Evolutionary conservation across 140 eudicot genomes (phyloP), one percentile per base, ranked within the genome.

Genomic region (Flaveria floridana): DNA sequence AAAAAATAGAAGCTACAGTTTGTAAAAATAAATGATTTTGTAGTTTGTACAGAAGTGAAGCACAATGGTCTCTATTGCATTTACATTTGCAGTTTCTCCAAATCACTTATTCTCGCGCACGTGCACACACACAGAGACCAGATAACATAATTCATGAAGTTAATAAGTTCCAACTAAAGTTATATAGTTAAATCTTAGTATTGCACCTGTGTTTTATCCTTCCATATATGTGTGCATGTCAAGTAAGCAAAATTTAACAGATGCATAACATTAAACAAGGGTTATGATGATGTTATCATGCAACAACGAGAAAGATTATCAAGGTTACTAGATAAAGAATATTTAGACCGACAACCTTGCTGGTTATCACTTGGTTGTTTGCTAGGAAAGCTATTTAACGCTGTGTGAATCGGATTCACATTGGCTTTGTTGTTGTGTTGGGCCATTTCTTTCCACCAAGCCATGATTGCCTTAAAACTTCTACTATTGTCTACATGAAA

Each of bases 361-460:
- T 76, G 81, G 47, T 64, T 66, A 28, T 68, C 68, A 53, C 67
- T 80, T 59, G 68, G 71, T 63, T 76, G 77, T 80, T 67, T 83
- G 25, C 63, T 42, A 52, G 77, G 41, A 48, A 47, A 72, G 79
- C 82, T 70, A 53, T 80, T 75, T 39, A 65, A 34, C 21, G 61
- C 6, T 59, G 78, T 47, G 71, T 75, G 47, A 68, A 57, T 75
- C 48, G 81, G 83, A 66, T 76, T 78, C 63, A 34, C 48, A 78
- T 30, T 71, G 68, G 85, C 77, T 64, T 82, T 86, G 77, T 51
- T 73, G 66, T 85, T 94, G 69, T 73, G 83, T 65, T 83, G 89
- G 68, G 97, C 97, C 99, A 94, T 94, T 71, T 90, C 97, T 84
- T 85, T 90, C 99, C 97, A 94, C 97, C 99, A 94, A 61, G 96